phyloP scores from a whole-genome alignment of 1,139 yeast species.

The Yamadazyma sp. region DNA sequence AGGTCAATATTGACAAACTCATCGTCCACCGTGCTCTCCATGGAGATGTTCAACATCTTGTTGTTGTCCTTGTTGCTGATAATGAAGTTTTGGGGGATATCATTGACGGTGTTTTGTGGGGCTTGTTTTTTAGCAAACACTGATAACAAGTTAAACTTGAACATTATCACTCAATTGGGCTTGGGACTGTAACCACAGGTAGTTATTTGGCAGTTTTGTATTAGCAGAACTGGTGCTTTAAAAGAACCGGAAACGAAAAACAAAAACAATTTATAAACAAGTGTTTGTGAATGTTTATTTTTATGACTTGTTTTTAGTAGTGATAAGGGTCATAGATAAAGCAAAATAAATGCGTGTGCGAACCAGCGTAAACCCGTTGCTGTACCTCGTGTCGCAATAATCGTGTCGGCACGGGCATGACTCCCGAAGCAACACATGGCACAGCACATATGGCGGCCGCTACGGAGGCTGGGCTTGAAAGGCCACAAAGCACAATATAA shows the following conservation, averaged over 20 bases:
- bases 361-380: not conserved
- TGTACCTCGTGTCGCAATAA: too few relatives aligned
- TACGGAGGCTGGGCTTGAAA: too few relatives aligned
- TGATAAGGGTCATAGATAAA: constrained; percentile 5
- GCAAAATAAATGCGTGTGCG: not conserved
- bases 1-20: constrained; percentile 40
- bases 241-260: not conserved
- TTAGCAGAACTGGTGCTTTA: not conserved
- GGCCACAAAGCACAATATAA: too few relatives aligned
- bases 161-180: constrained; percentile 5
- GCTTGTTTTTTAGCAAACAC: not conserved
- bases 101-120: not conserved
- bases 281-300: constrained; percentile 1
- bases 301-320: not conserved
- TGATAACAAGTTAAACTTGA: constrained; percentile 5
- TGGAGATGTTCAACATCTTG: constrained; percentile 33
- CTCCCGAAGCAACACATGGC: too few relatives aligned
- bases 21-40: constrained; percentile 31
- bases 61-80: constrained; percentile 22
- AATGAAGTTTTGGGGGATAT: constrained; percentile 29
- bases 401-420: too few relatives aligned
- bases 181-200: not conserved
- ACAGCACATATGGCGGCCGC: too few relatives aligned
- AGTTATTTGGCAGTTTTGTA: not conserved
- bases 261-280: not conserved